A percentile compares a stretch with the other conserved stretches of the same genome.
These are phyloP conservation scores for Neoconidiobolus thromboides DNA, from an alignment of 371 early-diverging fungal species.

Conservation along the genomic window DNA sequence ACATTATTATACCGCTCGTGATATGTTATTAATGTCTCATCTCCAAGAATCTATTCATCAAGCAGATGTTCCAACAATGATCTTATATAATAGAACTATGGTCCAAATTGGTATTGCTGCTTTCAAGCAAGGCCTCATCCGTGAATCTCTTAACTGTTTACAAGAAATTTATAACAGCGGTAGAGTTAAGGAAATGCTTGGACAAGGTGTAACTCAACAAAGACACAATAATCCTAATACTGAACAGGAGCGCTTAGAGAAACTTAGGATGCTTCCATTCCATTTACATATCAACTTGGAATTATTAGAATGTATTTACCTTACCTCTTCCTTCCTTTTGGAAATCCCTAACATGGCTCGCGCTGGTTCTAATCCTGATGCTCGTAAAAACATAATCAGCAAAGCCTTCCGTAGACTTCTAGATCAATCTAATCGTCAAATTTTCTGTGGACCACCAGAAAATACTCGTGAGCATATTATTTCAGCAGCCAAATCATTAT, in stretches of 20 bases:
- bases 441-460: constrained; percentile 89
- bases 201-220: constrained; percentile 73
- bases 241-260: constrained; percentile 79
- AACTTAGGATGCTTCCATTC: constrained; percentile 90
- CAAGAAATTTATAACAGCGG: constrained; percentile 79
- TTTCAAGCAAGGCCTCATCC: constrained; percentile 83
- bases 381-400: constrained; percentile 64
- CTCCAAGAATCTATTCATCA: constrained; percentile 82
- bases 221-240: constrained; percentile 47
- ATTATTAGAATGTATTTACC: constrained; percentile 87
- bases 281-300: constrained; percentile 98
- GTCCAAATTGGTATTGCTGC: constrained; percentile 93
- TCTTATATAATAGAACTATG: constrained; percentile 88
- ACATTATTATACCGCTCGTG: constrained; percentile 81
- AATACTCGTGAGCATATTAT: constrained; percentile 95
- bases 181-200: constrained; percentile 80
- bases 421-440: constrained; percentile 86
- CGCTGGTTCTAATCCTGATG: constrained; percentile 52
- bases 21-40: constrained; percentile 93
- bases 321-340: constrained; percentile 86
- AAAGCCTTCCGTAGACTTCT: constrained; percentile 85
- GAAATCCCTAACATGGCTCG: constrained; percentile 92
- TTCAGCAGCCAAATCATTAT: constrained; percentile 84
- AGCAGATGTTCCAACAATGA: constrained; percentile 84
- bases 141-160: constrained; percentile 65